phyloP scores from a whole-genome alignment of 495 filamentous ascomycete species.

The Penicillium maclennaniae region DNA sequence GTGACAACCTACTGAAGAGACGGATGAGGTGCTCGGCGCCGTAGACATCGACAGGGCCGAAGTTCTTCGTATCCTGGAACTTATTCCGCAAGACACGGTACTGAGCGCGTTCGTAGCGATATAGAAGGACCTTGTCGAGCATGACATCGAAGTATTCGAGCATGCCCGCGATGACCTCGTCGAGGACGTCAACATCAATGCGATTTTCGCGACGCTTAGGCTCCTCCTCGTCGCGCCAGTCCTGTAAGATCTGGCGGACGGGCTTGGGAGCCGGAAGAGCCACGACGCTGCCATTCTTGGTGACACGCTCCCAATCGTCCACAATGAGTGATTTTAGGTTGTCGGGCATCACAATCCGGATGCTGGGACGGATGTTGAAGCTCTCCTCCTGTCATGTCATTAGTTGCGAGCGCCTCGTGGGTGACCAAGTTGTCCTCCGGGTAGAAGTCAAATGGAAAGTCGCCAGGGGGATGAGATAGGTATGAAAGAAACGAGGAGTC shows the following conservation, averaged over 20 bases:
- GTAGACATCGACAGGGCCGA: conserved; percentile 72
- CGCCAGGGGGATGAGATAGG: background rate
- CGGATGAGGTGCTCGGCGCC: conserved; percentile 88
- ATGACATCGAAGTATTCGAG: conserved; percentile 88
- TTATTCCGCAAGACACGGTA: conserved; percentile 67
- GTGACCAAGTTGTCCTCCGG: background rate
- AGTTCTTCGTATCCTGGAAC: conserved; percentile 54
- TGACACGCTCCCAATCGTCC: conserved; percentile 98
- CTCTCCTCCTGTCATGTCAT: conserved; percentile 65
- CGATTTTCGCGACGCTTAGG: conserved; percentile 55
- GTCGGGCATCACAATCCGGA: conserved; percentile 79
- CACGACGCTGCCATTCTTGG: conserved; percentile 86
- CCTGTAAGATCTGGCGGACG: conserved; percentile 71
- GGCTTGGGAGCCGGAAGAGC: conserved; percentile 72
- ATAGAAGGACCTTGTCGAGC: conserved; percentile 82
- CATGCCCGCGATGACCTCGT: conserved; percentile 79
- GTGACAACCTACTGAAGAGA: conserved; percentile 67
- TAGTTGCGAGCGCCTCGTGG: background rate
- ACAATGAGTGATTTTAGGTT: conserved; percentile 84
- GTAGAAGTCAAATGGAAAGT: background rate
- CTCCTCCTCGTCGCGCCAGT: conserved; percentile 68
- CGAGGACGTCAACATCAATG: conserved; percentile 75
- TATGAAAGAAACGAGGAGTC: background rate
- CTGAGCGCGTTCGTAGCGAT: conserved; percentile 86
- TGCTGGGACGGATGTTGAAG: conserved; percentile 72